A percentile compares a stretch with the other conserved stretches of the same genome.
phyloP scores from a whole-genome alignment of 2,329 filamentous ascomycete genomes.

The Furcasterigmium furcatum region DNA sequence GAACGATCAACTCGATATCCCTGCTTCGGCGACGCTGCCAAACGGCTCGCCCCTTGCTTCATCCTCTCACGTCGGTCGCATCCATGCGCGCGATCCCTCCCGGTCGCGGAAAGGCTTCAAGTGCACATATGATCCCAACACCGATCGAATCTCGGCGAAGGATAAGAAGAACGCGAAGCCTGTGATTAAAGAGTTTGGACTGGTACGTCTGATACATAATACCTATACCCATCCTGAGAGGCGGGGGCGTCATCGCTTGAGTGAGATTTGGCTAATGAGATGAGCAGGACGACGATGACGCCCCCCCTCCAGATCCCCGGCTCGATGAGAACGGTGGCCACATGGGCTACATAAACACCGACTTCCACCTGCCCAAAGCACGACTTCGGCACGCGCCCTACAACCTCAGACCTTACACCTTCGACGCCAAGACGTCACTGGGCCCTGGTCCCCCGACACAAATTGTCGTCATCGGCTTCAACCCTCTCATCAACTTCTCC shows the following conservation, averaged over 20 bases:
- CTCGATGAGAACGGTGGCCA: slow-evolving; percentile 62
- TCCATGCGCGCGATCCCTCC: slow-evolving; percentile 54
- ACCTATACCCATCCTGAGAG: slow-evolving; percentile 33
- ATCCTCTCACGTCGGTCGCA: slow-evolving; percentile 32
- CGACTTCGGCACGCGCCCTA: slow-evolving; percentile 73
- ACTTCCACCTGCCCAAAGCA: slow-evolving; percentile 68
- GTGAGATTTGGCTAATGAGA: slow-evolving; percentile 54
- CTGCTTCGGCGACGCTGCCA: slow-evolving; percentile 20
- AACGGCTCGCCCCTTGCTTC: slow-evolving; percentile 27
- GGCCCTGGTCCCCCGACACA: slow-evolving; percentile 87
- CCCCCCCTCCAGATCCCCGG: slow-evolving; percentile 78
- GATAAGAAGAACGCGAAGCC: slow-evolving; percentile 54
- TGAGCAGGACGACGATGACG: slow-evolving; percentile 70
- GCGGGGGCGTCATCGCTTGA: slow-evolving; percentile 62
- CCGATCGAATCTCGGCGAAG: slow-evolving; percentile 47
- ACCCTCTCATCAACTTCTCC: slow-evolving; percentile 78
- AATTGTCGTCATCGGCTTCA: slow-evolving; percentile 93
- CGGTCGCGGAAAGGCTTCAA: slow-evolving; percentile 52
- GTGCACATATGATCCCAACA: slow-evolving; percentile 59
- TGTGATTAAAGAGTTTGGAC: slow-evolving; percentile 60
- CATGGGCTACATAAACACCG: slow-evolving; percentile 65
- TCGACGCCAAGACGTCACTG: slow-evolving; percentile 79
- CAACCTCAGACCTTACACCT: slow-evolving; percentile 75
- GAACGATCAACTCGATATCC: slow-evolving; percentile 28
- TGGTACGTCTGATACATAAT: slow-evolving; percentile 53